phyloP scores from a whole-genome alignment of 495 filamentous ascomycete genomes.

The Thozetella sp. region DNA sequence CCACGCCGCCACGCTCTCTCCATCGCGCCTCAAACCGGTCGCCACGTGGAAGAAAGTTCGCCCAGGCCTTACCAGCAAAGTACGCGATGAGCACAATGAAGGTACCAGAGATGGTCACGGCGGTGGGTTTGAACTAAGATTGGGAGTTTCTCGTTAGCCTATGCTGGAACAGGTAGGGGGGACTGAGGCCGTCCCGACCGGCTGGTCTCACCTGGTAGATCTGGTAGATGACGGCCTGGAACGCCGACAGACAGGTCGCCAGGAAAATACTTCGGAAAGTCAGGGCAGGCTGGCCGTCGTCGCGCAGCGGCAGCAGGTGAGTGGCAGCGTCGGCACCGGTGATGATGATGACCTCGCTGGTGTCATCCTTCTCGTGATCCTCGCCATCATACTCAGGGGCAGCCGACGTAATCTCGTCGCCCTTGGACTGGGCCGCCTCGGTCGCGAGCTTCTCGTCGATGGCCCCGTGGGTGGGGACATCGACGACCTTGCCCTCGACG shows the following conservation, averaged over 20 bases:
- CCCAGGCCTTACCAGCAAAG: conserved; percentile 37
- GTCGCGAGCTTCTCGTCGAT: conserved; percentile 18
- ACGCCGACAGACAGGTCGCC: conserved; percentile 41
- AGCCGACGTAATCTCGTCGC: conserved; percentile 8
- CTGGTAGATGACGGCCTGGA: conserved; percentile 50
- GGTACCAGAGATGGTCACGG: conserved; percentile 15
- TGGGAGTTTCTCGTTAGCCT: background rate
- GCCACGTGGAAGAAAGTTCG: conserved; percentile 39
- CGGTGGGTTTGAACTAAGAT: conserved; percentile 18
- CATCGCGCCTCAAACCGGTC: conserved; percentile 27
- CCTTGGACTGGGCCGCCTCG: background rate
- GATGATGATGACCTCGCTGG: conserved; percentile 28
- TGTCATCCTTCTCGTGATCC: conserved; percentile 28
- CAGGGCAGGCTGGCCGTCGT: conserved; percentile 43
- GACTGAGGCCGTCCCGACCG: too few species aligned
- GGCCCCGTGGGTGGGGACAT: conserved; percentile 8
- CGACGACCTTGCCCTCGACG: conserved; percentile 11
- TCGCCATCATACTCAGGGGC: conserved; percentile 7
- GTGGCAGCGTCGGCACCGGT: conserved; percentile 20
- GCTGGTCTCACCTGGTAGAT: conserved; percentile 45
- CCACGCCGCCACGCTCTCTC: conserved; percentile 10
- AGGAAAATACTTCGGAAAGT: conserved; percentile 48
- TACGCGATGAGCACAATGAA: conserved; percentile 34
- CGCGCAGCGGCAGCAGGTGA: conserved; percentile 41
- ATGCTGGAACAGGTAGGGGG: background rate